Evolutionary conservation across 768 basidiomycete genomes (phyloP), one percentile per base, ranked within the genome.

Genomic region (Erythrobasidium yunnanense): DNA sequence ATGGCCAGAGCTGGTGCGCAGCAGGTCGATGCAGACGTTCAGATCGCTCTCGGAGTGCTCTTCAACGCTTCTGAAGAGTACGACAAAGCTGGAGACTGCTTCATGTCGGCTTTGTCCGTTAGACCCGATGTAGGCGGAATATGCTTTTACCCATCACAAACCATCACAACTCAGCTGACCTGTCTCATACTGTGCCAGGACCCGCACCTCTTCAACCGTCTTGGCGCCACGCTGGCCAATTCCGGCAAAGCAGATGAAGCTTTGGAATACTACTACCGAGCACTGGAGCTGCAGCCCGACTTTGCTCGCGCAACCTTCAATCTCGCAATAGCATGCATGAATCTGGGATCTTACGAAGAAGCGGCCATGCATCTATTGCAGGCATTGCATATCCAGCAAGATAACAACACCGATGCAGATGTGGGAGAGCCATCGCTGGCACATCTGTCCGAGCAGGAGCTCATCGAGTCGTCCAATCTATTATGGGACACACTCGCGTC

Each of bases 31-130:
- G 85, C 93, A 7, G 93, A 99, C 75, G 84, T 92, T 29, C 95
- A 99, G 77, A 84, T 97, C 53, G 95, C 90, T 3, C 80, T 99
- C 54, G 93, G 90, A 2, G 87, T 97, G 38, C 74, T 97, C 72
- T 81, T 99, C 75, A 97, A 95, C 76, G 83, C 87, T 7, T 89
- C 85, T 66, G 93, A 95, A 80, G 92, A 96, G 49, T 97, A 89
- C 72, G 81, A 78, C 22, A 92, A 90, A 75, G 90, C 93, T 0
- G 84, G 86, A 67, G 95, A 99, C 75, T 99, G 95, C 78, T 96
- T 99, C 78, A 80, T 80, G 52, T 81, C 92, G 0, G 95, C 95
- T 0, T 77, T 97, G 67, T 85, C 85, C 2, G 85, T 90, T 55
- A 81, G 90, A 66, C 93, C 91, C 1, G 85, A 90, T 60, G 92